phyloP scores from a whole-genome alignment of 2,329 filamentous ascomycete species.

The Aspergillus spinulosporus region DNA sequence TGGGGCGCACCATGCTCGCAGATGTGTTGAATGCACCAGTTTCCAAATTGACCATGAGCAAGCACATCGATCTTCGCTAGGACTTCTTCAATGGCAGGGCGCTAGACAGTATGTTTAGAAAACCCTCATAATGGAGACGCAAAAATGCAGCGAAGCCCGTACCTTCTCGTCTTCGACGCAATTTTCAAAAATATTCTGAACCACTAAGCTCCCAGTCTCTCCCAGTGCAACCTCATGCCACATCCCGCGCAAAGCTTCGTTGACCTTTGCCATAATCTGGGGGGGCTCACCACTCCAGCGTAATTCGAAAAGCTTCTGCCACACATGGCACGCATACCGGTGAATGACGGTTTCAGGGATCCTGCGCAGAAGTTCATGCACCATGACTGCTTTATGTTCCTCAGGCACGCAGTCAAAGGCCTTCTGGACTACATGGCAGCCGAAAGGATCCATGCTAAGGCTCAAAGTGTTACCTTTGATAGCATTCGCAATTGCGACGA shows the following conservation, averaged over 20 bases:
- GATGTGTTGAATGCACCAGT: slow-evolving; percentile 99
- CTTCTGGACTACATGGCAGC: slow-evolving; percentile 97
- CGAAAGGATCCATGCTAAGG: slow-evolving; percentile 97
- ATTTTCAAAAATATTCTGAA: slow-evolving; percentile 99
- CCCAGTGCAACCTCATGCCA: slow-evolving; percentile 98
- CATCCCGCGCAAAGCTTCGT: slow-evolving; percentile 91
- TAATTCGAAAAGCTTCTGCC: slow-evolving; percentile 98
- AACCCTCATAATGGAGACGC: not conserved
- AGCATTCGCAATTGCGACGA: slow-evolving; percentile 89
- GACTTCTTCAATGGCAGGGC: slow-evolving; percentile 95
- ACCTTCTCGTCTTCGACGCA: slow-evolving; percentile 98
- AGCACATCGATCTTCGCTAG: slow-evolving; percentile 93
- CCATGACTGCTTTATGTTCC: slow-evolving; percentile 97
- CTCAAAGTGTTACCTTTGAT: slow-evolving; percentile 92
- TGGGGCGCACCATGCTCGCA: slow-evolving; percentile 92
- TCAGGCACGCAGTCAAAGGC: slow-evolving; percentile 97
- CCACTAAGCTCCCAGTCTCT: slow-evolving; percentile 95
- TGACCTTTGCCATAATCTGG: slow-evolving; percentile 98
- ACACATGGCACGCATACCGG: slow-evolving; percentile 97
- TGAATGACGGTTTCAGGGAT: slow-evolving; percentile 98
- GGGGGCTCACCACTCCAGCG: slow-evolving; percentile 93
- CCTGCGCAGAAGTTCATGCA: slow-evolving; percentile 90
- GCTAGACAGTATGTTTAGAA: slow-evolving; percentile 54
- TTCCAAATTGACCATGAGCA: slow-evolving; percentile 95
- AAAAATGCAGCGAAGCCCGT: slow-evolving; percentile 26